Percentiles rank a stretch among this genome's conserved stretches.
phyloP scores from a whole-genome alignment of 257 asterid species.

The Sherardia arvensis region DNA sequence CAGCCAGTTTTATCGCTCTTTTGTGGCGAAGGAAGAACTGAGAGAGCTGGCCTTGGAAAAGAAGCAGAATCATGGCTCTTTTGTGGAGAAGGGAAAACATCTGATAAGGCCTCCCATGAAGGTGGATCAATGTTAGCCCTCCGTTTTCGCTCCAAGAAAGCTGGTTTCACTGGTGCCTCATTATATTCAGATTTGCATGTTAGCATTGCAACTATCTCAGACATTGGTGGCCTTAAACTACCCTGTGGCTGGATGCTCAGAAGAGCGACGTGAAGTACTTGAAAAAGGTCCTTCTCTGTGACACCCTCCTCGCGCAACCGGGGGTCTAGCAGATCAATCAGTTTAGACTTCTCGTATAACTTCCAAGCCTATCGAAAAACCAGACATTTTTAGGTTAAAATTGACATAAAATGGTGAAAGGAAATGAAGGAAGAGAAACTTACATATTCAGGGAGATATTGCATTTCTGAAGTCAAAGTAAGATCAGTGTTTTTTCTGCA shows the following conservation, averaged over 20 bases:
- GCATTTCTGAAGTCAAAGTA: slow-evolving; percentile 56
- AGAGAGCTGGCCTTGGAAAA: slow-evolving; percentile 15
- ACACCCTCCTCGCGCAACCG: slow-evolving; percentile 32
- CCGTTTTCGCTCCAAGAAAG: slow-evolving; percentile 45
- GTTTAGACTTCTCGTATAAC: slow-evolving; percentile 48
- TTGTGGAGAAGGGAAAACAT: slow-evolving; percentile 51
- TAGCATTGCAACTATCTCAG: slow-evolving; percentile 64
- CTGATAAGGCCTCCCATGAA: slow-evolving; percentile 55
- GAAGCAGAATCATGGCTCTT: slow-evolving; percentile 20
- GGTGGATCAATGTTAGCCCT: slow-evolving; percentile 24
- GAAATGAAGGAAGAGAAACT: not conserved
- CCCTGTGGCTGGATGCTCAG: slow-evolving; percentile 62
- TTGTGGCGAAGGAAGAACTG: not conserved
- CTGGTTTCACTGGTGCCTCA: slow-evolving; percentile 37
- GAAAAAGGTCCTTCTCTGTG: slow-evolving; percentile 40
- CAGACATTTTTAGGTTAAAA: not conserved
- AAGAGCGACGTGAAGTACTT: slow-evolving; percentile 44
- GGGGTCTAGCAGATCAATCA: slow-evolving; percentile 54
- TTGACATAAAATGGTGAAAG: not conserved
- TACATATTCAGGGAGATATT: slow-evolving; percentile 78
- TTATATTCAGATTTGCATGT: slow-evolving; percentile 44
- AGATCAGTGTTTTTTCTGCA: slow-evolving; percentile 64
- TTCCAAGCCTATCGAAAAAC: slow-evolving; percentile 51
- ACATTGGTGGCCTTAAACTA: slow-evolving; percentile 69
- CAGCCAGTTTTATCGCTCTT: not conserved